Evolutionary conservation across 495 filamentous ascomycete genomes (phyloP).

Genomic region (Penicillium manginii): DNA sequence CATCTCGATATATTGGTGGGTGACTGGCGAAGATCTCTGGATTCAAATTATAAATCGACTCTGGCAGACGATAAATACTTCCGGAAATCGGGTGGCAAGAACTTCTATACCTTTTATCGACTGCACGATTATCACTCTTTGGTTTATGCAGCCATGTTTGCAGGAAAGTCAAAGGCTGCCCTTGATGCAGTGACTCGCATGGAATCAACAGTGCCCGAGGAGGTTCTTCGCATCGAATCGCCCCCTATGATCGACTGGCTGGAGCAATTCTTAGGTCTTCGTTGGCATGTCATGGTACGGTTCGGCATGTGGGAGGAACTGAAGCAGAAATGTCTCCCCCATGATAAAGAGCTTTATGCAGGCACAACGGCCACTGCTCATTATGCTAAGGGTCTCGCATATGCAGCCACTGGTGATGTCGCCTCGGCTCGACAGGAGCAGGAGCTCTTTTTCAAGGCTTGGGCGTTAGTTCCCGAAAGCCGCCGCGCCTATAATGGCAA

Average conservation of each 20-base stretch:
- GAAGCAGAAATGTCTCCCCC: conserved; percentile 46
- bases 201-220: conserved; percentile 57
- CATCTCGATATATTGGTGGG: conserved; percentile 68
- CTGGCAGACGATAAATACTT: conserved; percentile 61
- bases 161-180: conserved; percentile 54
- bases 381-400: conserved; percentile 63
- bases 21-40: conserved; percentile 61
- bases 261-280: conserved; percentile 60
- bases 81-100: conserved; percentile 44
- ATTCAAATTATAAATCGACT: conserved; percentile 58
- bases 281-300: conserved; percentile 64
- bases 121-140: conserved; percentile 65
- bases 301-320: conserved; percentile 66
- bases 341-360: conserved; percentile 56
- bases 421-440: conserved; percentile 46
- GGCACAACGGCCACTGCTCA: conserved; percentile 58
- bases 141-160: conserved; percentile 70
- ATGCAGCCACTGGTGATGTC: conserved; percentile 52
- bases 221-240: conserved; percentile 57
- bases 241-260: conserved; percentile 72
- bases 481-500: conserved; percentile 58
- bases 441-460: conserved; percentile 45
- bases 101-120: conserved; percentile 69
- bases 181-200: conserved; percentile 55
- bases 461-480: conserved; percentile 49